phyloP scores from a whole-genome alignment of 2,329 filamentous ascomycete species.

The Seiridium cupressi region DNA sequence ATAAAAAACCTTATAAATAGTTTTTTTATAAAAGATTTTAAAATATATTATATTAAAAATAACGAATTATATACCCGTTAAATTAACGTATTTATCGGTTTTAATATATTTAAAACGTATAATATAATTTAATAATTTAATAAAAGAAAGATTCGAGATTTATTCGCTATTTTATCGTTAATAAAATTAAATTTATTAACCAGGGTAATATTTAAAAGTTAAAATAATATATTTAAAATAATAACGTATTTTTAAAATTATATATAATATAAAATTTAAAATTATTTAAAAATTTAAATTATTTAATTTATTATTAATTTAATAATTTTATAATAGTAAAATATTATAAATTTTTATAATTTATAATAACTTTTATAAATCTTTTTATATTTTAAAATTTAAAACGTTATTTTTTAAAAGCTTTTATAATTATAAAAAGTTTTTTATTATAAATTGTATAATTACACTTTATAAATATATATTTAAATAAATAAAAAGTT shows the following conservation, averaged over 20 bases:
- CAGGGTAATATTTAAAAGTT: too few relatives aligned
- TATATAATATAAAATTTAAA: constrained; percentile 20
- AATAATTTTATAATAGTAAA: constrained; percentile 24
- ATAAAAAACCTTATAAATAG: too few relatives aligned
- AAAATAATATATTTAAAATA: neutral
- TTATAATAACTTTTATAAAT: neutral
- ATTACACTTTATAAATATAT: constrained; percentile 17
- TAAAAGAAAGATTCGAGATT: neutral
- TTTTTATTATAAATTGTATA: constrained; percentile 34
- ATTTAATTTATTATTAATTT: constrained; percentile 19
- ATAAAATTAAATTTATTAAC: neutral
- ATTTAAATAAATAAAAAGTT: constrained; percentile 15
- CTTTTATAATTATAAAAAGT: too few relatives aligned
- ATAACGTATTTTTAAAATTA: neutral
- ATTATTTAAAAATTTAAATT: constrained; percentile 15
- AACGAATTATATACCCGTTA: too few relatives aligned
- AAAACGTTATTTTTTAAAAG: constrained; percentile 23
- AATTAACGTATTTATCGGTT: too few relatives aligned
- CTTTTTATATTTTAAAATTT: constrained; percentile 14
- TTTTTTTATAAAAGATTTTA: too few relatives aligned
- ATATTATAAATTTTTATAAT: constrained; percentile 22
- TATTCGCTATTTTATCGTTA: neutral
- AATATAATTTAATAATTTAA: too few relatives aligned
- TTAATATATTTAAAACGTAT: too few relatives aligned
- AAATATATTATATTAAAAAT: too few relatives aligned